Evolutionary conservation across 305 asterid genomes (phyloP).

Genomic region (Fraxinus velutina): DNA sequence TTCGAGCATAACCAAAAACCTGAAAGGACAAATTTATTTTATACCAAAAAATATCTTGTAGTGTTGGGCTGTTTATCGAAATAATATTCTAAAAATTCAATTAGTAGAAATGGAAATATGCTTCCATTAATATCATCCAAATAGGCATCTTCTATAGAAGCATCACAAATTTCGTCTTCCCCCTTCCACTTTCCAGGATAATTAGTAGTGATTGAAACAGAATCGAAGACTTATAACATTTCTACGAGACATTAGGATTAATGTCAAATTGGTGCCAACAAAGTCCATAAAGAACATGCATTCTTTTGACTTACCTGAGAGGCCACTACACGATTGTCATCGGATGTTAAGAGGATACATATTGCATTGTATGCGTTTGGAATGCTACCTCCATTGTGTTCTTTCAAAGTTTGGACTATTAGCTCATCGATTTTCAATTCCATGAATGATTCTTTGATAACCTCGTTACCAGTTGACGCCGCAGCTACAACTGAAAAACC

Average conservation of each 20-base stretch:
- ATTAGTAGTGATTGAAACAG: background rate
- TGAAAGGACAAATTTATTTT: constrained; percentile 30
- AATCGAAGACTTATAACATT: background rate
- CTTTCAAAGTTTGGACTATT: constrained; percentile 53
- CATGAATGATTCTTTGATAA: constrained; percentile 79
- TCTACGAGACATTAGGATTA: constrained; percentile 2
- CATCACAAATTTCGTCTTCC: background rate
- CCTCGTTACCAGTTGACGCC: constrained; percentile 85
- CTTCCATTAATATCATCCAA: constrained; percentile 1
- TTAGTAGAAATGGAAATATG: background rate
- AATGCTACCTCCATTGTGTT: constrained; percentile 47
- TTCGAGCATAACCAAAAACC: constrained; percentile 94
- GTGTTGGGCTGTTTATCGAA: background rate
- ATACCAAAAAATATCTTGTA: background rate
- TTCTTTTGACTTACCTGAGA: constrained; percentile 65
- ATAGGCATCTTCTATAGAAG: background rate
- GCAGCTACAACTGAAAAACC: constrained; percentile 79
- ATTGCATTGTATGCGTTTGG: constrained; percentile 74
- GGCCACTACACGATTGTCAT: constrained; percentile 84
- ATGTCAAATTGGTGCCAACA: constrained; percentile 1
- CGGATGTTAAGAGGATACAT: constrained; percentile 69
- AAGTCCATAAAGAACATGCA: constrained; percentile 3
- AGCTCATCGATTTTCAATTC: constrained; percentile 75
- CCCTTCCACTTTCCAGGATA: background rate
- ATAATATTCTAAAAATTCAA: background rate